These are phyloP conservation scores for Candida dubliniensis DNA, from an alignment of 1,139 yeast species.

Conservation along the genomic window DNA sequence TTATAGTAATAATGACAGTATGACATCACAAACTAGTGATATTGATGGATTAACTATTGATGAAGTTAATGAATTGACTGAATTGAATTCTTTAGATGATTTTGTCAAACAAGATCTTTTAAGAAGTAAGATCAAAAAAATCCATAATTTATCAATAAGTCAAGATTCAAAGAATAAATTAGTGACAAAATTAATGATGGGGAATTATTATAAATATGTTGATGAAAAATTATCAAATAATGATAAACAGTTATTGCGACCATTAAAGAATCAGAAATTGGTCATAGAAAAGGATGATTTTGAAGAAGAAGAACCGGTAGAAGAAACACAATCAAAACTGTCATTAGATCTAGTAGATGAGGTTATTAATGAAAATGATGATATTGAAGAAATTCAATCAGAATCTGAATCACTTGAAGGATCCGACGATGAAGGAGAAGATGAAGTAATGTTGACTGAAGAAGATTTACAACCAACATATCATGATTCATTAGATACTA, in stretches of 20 bases:
- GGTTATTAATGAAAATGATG: background rate
- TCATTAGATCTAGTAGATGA: background rate
- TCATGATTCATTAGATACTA: conserved; percentile 33
- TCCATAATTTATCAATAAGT: conserved; percentile 47
- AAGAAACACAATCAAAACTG: too few species aligned
- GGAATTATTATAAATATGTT: conserved; percentile 55
- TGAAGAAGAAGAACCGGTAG: conserved; percentile 4
- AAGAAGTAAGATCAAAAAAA: conserved; percentile 56
- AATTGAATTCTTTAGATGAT: conserved; percentile 45
- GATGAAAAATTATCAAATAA: conserved; percentile 29
- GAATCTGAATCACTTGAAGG: conserved; percentile 1
- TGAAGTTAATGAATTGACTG: conserved; percentile 39
- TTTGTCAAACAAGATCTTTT: conserved; percentile 51
- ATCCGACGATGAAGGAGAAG: conserved; percentile 22
- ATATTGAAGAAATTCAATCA: too few species aligned
- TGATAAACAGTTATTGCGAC: conserved; percentile 16
- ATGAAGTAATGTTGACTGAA: conserved; percentile 46
- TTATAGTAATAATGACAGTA: conserved; percentile 24
- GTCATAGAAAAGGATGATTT: conserved; percentile 16
- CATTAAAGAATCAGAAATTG: conserved; percentile 20
- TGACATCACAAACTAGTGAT: conserved; percentile 28
- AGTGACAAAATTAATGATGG: conserved; percentile 79
- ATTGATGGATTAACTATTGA: conserved; percentile 41
- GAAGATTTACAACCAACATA: conserved; percentile 54
- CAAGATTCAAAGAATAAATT: conserved; percentile 60